Base-by-base conservation (phyloP, 148 eudicot species). In the Spergularia marina region DNA sequence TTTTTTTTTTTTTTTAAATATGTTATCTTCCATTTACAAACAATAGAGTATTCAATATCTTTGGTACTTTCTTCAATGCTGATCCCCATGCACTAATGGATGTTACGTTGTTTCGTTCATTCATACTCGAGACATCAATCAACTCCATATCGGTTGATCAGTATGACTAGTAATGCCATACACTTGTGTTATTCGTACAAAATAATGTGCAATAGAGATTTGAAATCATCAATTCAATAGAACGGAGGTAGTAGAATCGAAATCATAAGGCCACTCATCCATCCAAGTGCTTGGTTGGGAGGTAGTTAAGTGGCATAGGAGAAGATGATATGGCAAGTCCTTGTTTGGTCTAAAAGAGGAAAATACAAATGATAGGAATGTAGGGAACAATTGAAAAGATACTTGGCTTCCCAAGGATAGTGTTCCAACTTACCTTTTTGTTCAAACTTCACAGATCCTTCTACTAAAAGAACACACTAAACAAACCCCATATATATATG, bases 361-460 rank as follows among this genome's bases (percentile, higher is more conserved):
- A 78, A 73, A 25, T 59, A 75, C 75, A 84, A 84, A 84, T 84
- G 86, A 84, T 62, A 78, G 79, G 83, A 74, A 84, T 82, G 88
- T 84, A 82, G 91, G 88, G 91, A 82, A 91, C 83, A 65, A 86
- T 80, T 76, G 74, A 63, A 84, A 84, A 89, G 91, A 92, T 92
- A 80, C 96, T 92, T 90, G 82, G 87, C 91, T 91, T 93, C 91
- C 88, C 84, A 76, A 86, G 89, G 82, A 69, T 80, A 73, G 79
- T 83, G 91, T 88, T 87, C 87, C 85, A 84, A 71, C 77, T 55
- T 57, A 76, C 71, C 91, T 85, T 91, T 93, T 89, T 78, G 80
- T 91, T 93, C 97, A 93, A 91, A 89, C 89, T 82, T 85, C 84
- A 80, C 83, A 85, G 75, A 84, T 79, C 87, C 82, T 85, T 82